Conservation (phyloP, 225 moss, liverwort and hornwort species). For the Rhytidiadelphus loreus region DNA sequence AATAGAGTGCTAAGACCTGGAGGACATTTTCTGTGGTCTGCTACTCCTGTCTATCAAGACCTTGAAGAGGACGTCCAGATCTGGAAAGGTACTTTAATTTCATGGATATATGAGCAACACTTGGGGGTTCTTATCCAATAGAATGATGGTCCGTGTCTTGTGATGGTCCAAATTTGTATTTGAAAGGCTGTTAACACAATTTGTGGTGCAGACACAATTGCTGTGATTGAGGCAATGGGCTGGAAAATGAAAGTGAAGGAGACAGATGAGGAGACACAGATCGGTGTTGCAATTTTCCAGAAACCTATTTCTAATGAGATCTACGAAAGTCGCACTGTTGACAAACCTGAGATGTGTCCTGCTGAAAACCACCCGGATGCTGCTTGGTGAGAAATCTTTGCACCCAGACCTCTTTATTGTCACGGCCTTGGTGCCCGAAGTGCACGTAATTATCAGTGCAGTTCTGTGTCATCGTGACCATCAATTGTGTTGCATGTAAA, state of each 20-base stretch:
- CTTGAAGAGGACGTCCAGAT: slow-evolving; percentile 34
- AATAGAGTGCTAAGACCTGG: slow-evolving; percentile 78
- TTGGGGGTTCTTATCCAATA: not conserved
- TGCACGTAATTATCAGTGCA: not conserved
- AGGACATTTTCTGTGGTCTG: slow-evolving; percentile 86
- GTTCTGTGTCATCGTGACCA: not conserved
- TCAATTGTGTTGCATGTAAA: not conserved
- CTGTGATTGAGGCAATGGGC: slow-evolving; percentile 56
- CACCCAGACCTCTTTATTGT: not conserved
- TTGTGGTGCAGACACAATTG: slow-evolving; percentile 43
- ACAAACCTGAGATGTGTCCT: slow-evolving; percentile 62
- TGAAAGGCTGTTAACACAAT: not conserved
- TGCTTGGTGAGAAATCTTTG: slow-evolving; percentile 48
- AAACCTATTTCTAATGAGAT: slow-evolving; percentile 53
- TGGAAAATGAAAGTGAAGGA: slow-evolving; percentile 58
- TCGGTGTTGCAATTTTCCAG: slow-evolving; percentile 78
- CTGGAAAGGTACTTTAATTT: slow-evolving; percentile 48
- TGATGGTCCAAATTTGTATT: not conserved
- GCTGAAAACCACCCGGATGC: slow-evolving; percentile 61
- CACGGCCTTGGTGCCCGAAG: not conserved
- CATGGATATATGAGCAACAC: not conserved
- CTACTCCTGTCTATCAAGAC: slow-evolving; percentile 83
- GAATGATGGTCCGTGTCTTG: not conserved
- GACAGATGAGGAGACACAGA: slow-evolving; percentile 39
- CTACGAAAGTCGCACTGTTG: slow-evolving; percentile 38